A percentile compares a stretch with the other conserved stretches of the same genome.
Evolutionary conservation across 352 stramenopile species (phyloP).

Genomic region (Blastocystis sp.): DNA sequence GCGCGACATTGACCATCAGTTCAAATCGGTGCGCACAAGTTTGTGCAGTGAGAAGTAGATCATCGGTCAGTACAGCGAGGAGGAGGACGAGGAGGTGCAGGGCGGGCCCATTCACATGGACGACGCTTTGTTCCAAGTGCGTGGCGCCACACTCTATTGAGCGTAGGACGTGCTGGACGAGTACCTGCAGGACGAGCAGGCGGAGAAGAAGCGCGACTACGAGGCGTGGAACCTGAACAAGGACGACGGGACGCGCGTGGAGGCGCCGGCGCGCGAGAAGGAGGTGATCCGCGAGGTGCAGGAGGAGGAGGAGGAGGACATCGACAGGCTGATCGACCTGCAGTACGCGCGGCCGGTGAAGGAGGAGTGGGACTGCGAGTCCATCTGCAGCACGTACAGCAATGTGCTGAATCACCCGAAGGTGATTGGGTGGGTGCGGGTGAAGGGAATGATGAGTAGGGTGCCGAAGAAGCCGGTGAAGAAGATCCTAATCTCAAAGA

Average conservation of each 20-base stretch:
- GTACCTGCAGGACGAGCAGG: constrained; percentile 31
- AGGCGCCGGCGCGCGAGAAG: too few species aligned
- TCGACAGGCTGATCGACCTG: constrained; percentile 34
- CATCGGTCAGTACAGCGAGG: constrained; percentile 47
- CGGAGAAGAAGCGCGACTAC: neutral
- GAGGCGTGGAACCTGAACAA: neutral
- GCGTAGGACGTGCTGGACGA: constrained; percentile 55
- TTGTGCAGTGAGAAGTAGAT: neutral
- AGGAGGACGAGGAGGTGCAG: constrained; percentile 27
- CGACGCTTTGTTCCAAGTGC: constrained; percentile 51
- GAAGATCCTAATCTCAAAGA: constrained; percentile 52
- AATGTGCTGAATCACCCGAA: constrained; percentile 67
- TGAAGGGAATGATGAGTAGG: neutral
- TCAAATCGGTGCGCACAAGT: neutral
- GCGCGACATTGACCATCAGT: constrained; percentile 46
- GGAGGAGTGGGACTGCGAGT: constrained; percentile 64
- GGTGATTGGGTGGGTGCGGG: constrained; percentile 15
- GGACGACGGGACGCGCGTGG: too few species aligned
- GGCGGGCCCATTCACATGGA: neutral
- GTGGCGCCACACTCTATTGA: neutral
- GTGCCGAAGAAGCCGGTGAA: constrained; percentile 22
- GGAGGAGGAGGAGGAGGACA: constrained; percentile 46
- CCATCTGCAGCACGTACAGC: constrained; percentile 68
- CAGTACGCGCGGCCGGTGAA: constrained; percentile 5
- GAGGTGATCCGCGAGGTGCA: neutral